Conservation (phyloP, 371 early-diverging fungal genomes). For the Mucor indicus region DNA sequence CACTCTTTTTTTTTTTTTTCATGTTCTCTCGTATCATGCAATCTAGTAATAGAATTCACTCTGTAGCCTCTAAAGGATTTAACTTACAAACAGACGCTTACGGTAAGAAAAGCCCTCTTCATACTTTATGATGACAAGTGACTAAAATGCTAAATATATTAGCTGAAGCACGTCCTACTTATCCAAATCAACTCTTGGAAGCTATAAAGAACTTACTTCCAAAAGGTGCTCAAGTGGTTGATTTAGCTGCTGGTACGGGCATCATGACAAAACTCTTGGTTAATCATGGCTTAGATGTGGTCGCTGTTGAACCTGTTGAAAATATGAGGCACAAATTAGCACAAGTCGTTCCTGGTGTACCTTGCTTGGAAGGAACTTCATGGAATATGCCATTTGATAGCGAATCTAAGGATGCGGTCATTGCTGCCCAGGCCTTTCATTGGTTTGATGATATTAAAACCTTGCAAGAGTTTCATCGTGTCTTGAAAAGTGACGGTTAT, state of each 20-base stretch:
- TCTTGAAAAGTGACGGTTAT: conserved; percentile 42
- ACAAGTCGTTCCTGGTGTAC: conserved; percentile 19
- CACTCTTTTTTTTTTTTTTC: background rate
- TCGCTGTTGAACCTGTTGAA: conserved; percentile 49
- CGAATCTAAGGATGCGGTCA: conserved; percentile 40
- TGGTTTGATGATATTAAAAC: conserved; percentile 53
- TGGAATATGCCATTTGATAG: conserved; percentile 39
- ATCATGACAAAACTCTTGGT: conserved; percentile 38
- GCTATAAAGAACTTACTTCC: background rate
- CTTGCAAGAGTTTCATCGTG: conserved; percentile 46
- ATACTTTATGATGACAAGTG: background rate
- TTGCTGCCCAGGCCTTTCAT: conserved; percentile 57
- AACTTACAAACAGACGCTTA: conserved; percentile 25
- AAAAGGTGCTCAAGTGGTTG: conserved; percentile 22
- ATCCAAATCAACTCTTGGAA: conserved; percentile 28
- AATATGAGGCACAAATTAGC: conserved; percentile 40
- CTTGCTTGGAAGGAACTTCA: conserved; percentile 38
- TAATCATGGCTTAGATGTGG: conserved; percentile 19
- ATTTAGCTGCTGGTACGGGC: conserved; percentile 49
- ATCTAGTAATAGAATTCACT: conserved; percentile 7
- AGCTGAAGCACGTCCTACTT: conserved; percentile 38
- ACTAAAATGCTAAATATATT: background rate
- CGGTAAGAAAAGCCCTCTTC: conserved; percentile 13
- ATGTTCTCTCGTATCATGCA: background rate
- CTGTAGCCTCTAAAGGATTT: conserved; percentile 30